A percentile compares a stretch with the other conserved stretches of the same genome.
phyloP scores from a whole-genome alignment of 2,329 filamentous ascomycete genomes.

The Cladorrhinum sp. region DNA sequence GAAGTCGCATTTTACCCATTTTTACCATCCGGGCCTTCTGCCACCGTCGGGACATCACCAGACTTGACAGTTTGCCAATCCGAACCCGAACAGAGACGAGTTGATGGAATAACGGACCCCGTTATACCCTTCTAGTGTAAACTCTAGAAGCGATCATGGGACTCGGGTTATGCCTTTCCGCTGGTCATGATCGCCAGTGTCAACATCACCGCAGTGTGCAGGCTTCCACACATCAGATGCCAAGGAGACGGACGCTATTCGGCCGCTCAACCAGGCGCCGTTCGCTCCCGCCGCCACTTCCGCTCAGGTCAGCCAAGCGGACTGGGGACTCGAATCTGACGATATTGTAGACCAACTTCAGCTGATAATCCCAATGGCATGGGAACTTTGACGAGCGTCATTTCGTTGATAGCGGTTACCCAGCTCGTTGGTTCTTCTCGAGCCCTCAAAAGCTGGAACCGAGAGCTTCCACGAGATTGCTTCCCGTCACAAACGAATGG shows the following conservation, averaged over 20 bases:
- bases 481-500: not conserved
- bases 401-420: not conserved
- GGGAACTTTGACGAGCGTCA: not conserved
- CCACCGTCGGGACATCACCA: not conserved
- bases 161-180: not conserved
- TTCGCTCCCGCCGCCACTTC: not conserved
- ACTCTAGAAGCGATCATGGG: not conserved
- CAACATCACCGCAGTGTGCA: too few species aligned
- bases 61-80: not conserved
- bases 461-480: conserved; percentile 7
- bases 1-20: conserved; percentile 17
- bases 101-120: not conserved
- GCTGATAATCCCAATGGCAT: not conserved
- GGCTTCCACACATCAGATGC: not conserved
- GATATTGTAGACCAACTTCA: not conserved
- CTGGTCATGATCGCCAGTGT: not conserved
- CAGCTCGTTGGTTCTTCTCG: not conserved
- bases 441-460: not conserved
- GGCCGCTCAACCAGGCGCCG: too few species aligned
- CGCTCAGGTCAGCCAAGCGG: not conserved
- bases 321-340: not conserved
- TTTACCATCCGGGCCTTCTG: conserved; percentile 20
- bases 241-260: not conserved
- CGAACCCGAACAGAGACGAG: not conserved
- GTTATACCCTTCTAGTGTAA: not conserved